Evolutionary conservation across 441 rosid species (phyloP).

Genomic region (Gossypium aridum): DNA sequence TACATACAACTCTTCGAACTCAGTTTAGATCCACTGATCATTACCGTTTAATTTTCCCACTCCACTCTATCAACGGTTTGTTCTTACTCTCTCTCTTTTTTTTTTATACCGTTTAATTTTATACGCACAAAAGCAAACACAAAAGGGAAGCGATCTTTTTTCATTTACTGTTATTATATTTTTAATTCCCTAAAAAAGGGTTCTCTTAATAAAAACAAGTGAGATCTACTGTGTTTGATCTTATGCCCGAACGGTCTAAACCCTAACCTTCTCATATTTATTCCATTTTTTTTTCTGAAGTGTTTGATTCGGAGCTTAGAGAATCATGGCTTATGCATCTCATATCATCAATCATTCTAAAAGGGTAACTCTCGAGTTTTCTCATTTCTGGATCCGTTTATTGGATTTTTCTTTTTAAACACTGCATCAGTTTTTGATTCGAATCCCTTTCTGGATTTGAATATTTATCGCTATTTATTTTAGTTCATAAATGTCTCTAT

Average conservation of each 20-base stretch:
- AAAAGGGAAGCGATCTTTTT: not conserved
- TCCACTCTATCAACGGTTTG: not conserved
- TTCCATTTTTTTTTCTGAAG: not conserved
- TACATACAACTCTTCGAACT: not conserved
- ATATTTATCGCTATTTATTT: not conserved
- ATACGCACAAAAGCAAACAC: not conserved
- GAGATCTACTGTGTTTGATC: not conserved
- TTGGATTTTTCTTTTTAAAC: not conserved
- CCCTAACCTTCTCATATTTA: not conserved
- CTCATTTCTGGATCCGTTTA: not conserved
- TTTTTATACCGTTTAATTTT: no score
- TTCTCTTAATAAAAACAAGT: not conserved
- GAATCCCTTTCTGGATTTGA: not conserved
- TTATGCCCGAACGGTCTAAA: not conserved
- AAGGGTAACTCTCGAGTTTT: constrained; percentile 32
- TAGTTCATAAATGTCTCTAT: not conserved
- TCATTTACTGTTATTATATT: no score
- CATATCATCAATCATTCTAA: constrained; percentile 55
- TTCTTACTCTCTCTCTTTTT: not conserved
- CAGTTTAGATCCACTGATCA: not conserved
- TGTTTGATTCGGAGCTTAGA: constrained; percentile 4
- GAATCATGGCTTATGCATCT: constrained; percentile 53
- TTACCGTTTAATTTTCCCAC: not conserved
- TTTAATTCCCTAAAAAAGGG: not conserved
- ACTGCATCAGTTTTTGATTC: not conserved